A percentile compares a stretch with the other conserved stretches of the same genome.
These are phyloP conservation scores for Aspergillus amoenus DNA, from an alignment of 2,329 filamentous ascomycete genomes.

Conservation along the genomic window DNA sequence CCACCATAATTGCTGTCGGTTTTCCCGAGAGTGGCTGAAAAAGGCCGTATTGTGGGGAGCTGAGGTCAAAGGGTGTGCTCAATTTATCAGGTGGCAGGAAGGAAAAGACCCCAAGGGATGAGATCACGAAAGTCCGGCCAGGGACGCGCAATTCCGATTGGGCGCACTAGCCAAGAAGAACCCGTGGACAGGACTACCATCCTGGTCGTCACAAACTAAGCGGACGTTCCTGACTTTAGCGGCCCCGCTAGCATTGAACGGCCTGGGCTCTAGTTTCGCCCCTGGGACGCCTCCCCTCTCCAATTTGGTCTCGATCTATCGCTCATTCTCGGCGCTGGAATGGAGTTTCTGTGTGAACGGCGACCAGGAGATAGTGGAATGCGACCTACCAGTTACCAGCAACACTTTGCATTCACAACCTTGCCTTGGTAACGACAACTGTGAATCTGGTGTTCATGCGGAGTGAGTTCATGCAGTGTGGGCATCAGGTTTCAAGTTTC, in stretches of 20 bases:
- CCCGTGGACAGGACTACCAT: neutral
- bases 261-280: slow-evolving; percentile 5
- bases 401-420: neutral
- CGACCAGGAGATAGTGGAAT: neutral
- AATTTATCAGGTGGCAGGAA: neutral
- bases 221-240: slow-evolving; percentile 11
- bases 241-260: neutral
- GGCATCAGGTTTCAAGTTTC: slow-evolving; percentile 11
- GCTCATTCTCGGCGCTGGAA: neutral
- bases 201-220: neutral
- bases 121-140: neutral
- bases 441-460: neutral
- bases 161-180: neutral
- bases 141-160: neutral
- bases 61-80: neutral
- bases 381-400: neutral
- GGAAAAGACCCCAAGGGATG: neutral
- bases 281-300: slow-evolving; percentile 1
- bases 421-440: neutral
- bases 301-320: slow-evolving; percentile 8
- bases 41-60: neutral
- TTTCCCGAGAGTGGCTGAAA: neutral
- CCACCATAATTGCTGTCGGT: neutral
- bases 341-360: neutral
- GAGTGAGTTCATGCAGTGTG: slow-evolving; percentile 6